A percentile compares a stretch with the other conserved stretches of the same genome.
These are phyloP conservation scores for Pyrenopolyporus hunteri DNA, from an alignment of 495 filamentous ascomycete genomes.

Conservation along the genomic window DNA sequence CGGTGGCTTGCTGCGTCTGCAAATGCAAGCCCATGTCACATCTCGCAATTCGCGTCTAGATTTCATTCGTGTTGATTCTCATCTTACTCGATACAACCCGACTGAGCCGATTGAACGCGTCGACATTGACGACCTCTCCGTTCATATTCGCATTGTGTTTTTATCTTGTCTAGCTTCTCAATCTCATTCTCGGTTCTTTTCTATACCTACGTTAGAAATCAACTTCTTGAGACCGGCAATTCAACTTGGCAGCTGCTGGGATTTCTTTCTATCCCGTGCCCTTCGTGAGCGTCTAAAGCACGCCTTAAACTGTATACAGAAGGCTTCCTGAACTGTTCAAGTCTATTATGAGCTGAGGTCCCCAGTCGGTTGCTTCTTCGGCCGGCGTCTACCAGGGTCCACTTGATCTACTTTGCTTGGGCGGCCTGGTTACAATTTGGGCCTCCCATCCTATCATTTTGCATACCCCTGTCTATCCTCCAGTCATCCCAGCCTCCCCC, in stretches of 20 bases:
- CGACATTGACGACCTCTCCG: too few relatives aligned
- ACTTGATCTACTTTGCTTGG: neutral
- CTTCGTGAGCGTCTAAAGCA: neutral
- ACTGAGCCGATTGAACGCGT: neutral
- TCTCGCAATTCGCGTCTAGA: neutral
- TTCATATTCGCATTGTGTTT: too few relatives aligned
- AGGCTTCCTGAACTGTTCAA: neutral
- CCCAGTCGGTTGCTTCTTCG: neutral
- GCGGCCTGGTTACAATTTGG: too few relatives aligned
- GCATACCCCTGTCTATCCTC: neutral
- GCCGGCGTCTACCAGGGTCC: neutral
- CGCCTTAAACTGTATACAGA: neutral
- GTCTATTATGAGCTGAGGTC: neutral
- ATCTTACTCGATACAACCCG: neutral
- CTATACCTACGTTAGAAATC: too few relatives aligned
- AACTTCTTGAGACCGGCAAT: too few relatives aligned
- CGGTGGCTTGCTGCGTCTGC: neutral
- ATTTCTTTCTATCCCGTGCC: neutral
- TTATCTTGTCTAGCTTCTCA: too few relatives aligned
- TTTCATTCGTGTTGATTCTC: neutral
- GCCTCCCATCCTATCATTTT: neutral
- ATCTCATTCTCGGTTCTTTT: too few relatives aligned
- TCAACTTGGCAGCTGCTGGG: neutral
- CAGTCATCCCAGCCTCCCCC: neutral
- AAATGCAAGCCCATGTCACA: conserved; percentile 2